Evolutionary conservation across 2,329 filamentous ascomycete genomes (phyloP), one percentile per base, ranked within the genome.

Genomic region (Graphilbum ipis-grandicollis): DNA sequence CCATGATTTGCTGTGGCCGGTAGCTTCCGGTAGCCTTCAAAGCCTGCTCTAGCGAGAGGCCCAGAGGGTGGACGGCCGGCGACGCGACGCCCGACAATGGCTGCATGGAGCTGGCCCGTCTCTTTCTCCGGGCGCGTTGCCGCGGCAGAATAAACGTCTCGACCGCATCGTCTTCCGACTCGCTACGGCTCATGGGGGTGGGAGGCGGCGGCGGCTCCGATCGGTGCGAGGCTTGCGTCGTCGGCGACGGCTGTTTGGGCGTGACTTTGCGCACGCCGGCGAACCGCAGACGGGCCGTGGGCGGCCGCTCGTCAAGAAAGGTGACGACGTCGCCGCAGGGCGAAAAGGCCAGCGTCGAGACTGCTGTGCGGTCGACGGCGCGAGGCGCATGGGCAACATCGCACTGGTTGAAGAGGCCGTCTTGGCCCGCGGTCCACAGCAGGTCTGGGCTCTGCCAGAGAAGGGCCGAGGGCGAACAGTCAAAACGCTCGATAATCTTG

Each of bases 361-460:
- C 64, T 2, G 72, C 63, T 36, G 72, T 66, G 15, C 71, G 65
- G 48, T 79, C 73, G 34, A 79, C 66, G 14, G 71, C 64, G 45
- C 71, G 71, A 3, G 68, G 69, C 0, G 73, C 71, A 53, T 69
- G 78, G 1, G 71, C 68, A 17, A 78, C 60, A 48, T 80, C 75
- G 42, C 69, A 75, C 47, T 79, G 75, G 21, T 63, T 66, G 41
- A 80, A 77, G 3, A 64, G 51, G 1, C 71, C 70, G 43, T 79
- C 74, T 19, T 61, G 63, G 2, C 73, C 73, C 7, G 66, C 74
- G 1, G 72, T 75, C 75, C 75, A 80, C 1, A 80, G 53, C 33
- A 77, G 60, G 43, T 78, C 73, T 41, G 72, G 66, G 42, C 74
- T 65, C 39, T 69, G 70, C 75, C 75, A 80, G 7, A 75, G 52